phyloP scores from a whole-genome alignment of 2,329 filamentous ascomycete species.

The Cladobotryum mycophilum region DNA sequence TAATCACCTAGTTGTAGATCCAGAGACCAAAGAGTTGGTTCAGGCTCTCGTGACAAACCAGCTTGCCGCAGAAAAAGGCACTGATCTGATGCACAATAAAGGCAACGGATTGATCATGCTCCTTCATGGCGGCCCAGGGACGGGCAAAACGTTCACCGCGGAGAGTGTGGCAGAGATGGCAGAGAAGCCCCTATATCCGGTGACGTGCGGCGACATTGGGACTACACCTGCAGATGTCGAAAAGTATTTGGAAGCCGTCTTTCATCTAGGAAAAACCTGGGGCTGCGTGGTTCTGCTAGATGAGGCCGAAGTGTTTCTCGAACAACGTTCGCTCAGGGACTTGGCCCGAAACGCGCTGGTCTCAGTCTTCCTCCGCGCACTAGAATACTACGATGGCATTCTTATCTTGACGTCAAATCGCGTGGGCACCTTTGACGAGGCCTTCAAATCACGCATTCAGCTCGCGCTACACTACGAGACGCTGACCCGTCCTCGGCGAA shows the following conservation, averaged over 20 bases:
- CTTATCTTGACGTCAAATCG: constrained; percentile 30
- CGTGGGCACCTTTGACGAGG: constrained; percentile 28
- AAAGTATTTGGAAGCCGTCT: constrained; percentile 12
- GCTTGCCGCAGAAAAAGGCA: neutral
- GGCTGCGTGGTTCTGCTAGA: constrained; percentile 21
- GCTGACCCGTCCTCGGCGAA: constrained; percentile 16
- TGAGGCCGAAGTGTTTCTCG: constrained; percentile 22
- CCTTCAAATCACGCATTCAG: constrained; percentile 30
- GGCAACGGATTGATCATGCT: constrained; percentile 24
- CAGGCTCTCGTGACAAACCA: too few species aligned
- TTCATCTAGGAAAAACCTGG: constrained; percentile 19
- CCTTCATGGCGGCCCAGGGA: constrained; percentile 25
- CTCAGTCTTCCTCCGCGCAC: constrained; percentile 27
- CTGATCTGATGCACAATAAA: constrained; percentile 28
- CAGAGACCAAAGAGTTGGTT: too few species aligned
- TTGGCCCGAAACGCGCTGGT: constrained; percentile 20
- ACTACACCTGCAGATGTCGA: constrained; percentile 7
- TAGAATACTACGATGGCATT: constrained; percentile 31
- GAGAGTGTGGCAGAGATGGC: constrained; percentile 17
- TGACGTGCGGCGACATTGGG: constrained; percentile 20
- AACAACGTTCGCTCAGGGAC: constrained; percentile 14
- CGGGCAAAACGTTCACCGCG: constrained; percentile 26
- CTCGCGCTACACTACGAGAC: constrained; percentile 26
- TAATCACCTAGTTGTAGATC: too few species aligned
- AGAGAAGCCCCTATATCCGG: constrained; percentile 17